Conservation (phyloP, 2,329 filamentous ascomycete genomes). For the Monosporascus sp. region DNA sequence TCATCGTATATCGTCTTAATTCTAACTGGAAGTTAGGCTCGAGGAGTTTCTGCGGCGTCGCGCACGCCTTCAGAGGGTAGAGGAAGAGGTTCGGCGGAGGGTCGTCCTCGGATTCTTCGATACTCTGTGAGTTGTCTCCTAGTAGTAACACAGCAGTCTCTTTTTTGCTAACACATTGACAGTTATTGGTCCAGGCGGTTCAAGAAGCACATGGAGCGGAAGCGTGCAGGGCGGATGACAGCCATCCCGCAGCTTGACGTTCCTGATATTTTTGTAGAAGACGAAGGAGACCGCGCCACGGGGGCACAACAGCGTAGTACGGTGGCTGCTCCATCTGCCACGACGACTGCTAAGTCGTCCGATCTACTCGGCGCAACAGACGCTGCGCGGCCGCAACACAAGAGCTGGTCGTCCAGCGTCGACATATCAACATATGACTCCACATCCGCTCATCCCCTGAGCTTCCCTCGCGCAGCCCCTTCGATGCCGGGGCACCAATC, state of each 20-base stretch:
- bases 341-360: slow-evolving; percentile 15
- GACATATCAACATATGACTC: slow-evolving; percentile 40
- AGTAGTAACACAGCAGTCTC: not conserved
- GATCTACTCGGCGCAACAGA: slow-evolving; percentile 32
- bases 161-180: slow-evolving; percentile 12
- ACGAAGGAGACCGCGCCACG: slow-evolving; percentile 51
- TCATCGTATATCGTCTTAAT: not conserved
- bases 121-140: slow-evolving; percentile 56
- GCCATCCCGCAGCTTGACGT: slow-evolving; percentile 73
- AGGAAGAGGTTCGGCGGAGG: slow-evolving; percentile 87
- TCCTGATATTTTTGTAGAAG: slow-evolving; percentile 86
- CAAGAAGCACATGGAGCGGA: slow-evolving; percentile 66
- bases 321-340: slow-evolving; percentile 18
- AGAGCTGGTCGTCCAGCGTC: slow-evolving; percentile 37
- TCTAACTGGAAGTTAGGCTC: slow-evolving; percentile 49
- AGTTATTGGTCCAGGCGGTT: slow-evolving; percentile 81
- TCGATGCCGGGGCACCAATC: slow-evolving; percentile 35
- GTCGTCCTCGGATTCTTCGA: slow-evolving; percentile 94
- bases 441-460: slow-evolving; percentile 45
- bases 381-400: slow-evolving; percentile 29
- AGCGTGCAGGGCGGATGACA: slow-evolving; percentile 71
- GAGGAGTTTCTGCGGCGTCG: slow-evolving; percentile 92
- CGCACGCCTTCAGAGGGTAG: slow-evolving; percentile 84
- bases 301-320: slow-evolving; percentile 22
- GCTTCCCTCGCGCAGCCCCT: slow-evolving; percentile 43